phyloP scores from a whole-genome alignment of 176 grass and related monocot genomes.

The Bromus sterilis region DNA sequence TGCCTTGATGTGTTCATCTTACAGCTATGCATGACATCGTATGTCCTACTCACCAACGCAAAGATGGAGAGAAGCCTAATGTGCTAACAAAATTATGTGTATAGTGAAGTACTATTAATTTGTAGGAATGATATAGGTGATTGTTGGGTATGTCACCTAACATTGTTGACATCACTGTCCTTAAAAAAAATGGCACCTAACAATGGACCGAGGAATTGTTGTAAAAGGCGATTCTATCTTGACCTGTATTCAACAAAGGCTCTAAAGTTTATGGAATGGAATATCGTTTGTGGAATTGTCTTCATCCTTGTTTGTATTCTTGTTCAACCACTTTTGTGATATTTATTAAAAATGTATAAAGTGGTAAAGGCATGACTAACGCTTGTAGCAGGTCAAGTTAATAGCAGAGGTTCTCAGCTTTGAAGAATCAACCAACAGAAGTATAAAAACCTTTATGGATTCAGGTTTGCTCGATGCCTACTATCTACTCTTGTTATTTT shows the following conservation, averaged over 20 bases:
- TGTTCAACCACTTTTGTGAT: not conserved
- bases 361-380: not conserved
- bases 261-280: not conserved
- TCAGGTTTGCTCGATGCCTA: not conserved
- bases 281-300: not conserved
- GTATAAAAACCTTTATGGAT: not conserved
- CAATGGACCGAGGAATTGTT: slow-evolving; percentile 17
- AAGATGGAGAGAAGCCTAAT: slow-evolving; percentile 7
- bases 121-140: not conserved
- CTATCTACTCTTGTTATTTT: not conserved
- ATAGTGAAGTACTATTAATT: not conserved
- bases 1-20: not conserved
- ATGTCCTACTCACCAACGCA: not conserved
- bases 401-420: not conserved
- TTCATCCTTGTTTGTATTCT: not conserved
- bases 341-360: not conserved
- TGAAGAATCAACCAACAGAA: not conserved
- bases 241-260: not conserved
- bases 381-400: not conserved
- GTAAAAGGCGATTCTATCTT: slow-evolving; percentile 9
- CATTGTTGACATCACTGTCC: not conserved
- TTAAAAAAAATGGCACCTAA: not conserved
- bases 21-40: not conserved
- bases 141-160: slow-evolving; percentile 13
- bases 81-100: not conserved